Base-by-base conservation (phyloP, 345 rosid genomes). In the Barbarea vulgaris region DNA sequence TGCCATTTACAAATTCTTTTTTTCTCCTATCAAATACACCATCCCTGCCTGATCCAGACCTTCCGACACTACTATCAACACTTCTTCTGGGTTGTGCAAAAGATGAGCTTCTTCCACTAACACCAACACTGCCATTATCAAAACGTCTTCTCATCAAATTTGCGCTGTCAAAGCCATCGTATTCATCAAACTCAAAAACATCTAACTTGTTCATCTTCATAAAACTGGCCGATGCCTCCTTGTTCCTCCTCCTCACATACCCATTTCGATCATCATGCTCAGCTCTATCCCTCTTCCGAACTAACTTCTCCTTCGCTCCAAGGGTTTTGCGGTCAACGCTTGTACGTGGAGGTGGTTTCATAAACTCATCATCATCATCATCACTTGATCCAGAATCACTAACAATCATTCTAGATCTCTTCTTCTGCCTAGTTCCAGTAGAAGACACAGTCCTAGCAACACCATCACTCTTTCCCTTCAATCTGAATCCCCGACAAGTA, bases 321-420 rank as follows among this genome's bases (percentile, higher is more conserved):
- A 83, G 48, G 3, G 88, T 79, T 73, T 82, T 87, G 5, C 86
- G 79, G 11, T 67, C 89, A 22, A 82, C 75, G 74, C 81, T 78
- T 56, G 84, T 80, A 11, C 72, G 85, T 13, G 86, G 74, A 10
- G 83, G 90, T 77, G 83, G 91, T 77, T 84, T 65, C 71, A 78
- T 64, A 47, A 82, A 79, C 82, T 89, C 82, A 57, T 83, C 91
- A 72, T 87, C 97, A 76, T 89, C 82, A 57, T 83, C 91, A 72
- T 87, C 97, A 76, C 97, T 90, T 9, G 97, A 92, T 52, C 84
- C 94, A 1, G 93, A 90, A 72, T 90, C 96, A 51, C 97, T 88
- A 77, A 79, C 46, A 61, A 81, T 71, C 75, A 80, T 37, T 84
- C 91, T 89, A 9, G 84, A 80, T 87, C 89, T 86, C 89, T 84